Evolutionary conservation across 495 filamentous ascomycete genomes (phyloP).

Genomic region (Rhizodiscina lignyota): DNA sequence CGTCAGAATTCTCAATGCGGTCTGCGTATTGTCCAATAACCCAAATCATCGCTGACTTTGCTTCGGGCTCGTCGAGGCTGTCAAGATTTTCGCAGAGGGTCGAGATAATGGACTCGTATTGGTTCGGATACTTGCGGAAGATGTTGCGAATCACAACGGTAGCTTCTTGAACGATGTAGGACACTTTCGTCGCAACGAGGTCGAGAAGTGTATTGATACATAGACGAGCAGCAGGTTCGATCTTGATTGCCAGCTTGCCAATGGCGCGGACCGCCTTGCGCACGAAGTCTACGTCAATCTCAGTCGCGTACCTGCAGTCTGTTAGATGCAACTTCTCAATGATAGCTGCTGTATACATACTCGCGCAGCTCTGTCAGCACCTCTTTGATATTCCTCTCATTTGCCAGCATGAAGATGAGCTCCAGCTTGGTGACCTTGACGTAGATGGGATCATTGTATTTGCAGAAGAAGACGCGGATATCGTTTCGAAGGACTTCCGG

Average conservation of each 20-base stretch:
- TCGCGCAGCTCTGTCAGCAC: conserved; percentile 89
- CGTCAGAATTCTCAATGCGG: conserved; percentile 90
- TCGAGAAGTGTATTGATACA: conserved; percentile 91
- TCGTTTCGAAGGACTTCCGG: conserved; percentile 93
- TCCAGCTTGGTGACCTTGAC: conserved; percentile 99
- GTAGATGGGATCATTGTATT: conserved; percentile 99
- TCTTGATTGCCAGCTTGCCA: conserved; percentile 97
- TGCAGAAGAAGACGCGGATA: conserved; percentile 98
- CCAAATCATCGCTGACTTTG: conserved; percentile 99
- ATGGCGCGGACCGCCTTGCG: conserved; percentile 96
- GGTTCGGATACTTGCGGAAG: conserved; percentile 96
- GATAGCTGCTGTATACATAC: conserved; percentile 27
- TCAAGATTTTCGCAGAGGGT: conserved; percentile 93
- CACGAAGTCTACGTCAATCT: conserved; percentile 98
- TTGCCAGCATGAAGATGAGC: conserved; percentile 97
- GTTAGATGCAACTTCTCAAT: not conserved
- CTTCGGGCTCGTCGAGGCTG: conserved; percentile 95
- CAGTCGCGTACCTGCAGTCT: conserved; percentile 59
- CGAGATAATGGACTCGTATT: conserved; percentile 94
- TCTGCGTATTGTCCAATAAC: conserved; percentile 97
- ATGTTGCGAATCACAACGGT: conserved; percentile 99
- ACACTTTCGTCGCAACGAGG: conserved; percentile 92
- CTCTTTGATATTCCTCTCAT: conserved; percentile 87
- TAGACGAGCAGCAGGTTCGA: conserved; percentile 74
- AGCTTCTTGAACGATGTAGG: conserved; percentile 99